Conservation (phyloP, 208 protist species). For the Giardia muris region DNA sequence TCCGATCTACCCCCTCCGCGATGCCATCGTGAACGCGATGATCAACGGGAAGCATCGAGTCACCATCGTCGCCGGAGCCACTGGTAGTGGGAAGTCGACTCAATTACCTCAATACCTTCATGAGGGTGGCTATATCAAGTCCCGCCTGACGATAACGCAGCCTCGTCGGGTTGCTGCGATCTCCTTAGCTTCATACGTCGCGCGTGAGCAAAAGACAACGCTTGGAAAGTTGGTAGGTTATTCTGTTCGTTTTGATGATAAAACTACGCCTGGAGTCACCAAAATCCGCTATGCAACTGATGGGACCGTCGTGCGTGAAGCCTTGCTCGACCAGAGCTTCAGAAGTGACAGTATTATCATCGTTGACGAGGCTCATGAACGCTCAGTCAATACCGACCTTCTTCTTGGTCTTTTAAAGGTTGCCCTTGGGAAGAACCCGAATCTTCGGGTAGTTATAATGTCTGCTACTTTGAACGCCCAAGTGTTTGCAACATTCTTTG, state of each 20-base stretch:
- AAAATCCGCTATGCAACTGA: constrained; percentile 41
- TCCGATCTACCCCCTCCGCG: background rate
- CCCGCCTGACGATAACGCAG: constrained; percentile 73
- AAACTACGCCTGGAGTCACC: constrained; percentile 45
- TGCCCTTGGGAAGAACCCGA: constrained; percentile 51
- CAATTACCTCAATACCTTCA: constrained; percentile 70
- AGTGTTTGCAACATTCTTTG: constrained; percentile 81
- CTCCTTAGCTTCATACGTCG: constrained; percentile 84
- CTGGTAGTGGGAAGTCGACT: constrained; percentile 73
- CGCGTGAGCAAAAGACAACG: constrained; percentile 59
- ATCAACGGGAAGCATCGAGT: background rate
- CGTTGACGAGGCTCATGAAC: constrained; percentile 61
- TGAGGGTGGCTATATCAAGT: constrained; percentile 38
- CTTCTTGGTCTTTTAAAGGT: constrained; percentile 52
- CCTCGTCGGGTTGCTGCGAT: constrained; percentile 94
- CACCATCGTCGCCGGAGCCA: constrained; percentile 41
- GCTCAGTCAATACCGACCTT: constrained; percentile 69
- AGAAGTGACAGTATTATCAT: constrained; percentile 35
- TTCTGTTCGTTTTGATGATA: constrained; percentile 72
- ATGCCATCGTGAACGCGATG: background rate
- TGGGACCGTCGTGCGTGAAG: constrained; percentile 38
- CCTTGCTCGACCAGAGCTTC: constrained; percentile 50
- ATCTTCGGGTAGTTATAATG: constrained; percentile 95
- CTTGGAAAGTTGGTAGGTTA: constrained; percentile 65
- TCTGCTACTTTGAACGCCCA: constrained; percentile 92